phyloP scores from a whole-genome alignment of 2,329 filamentous ascomycete genomes.

The Sclerotinia nivalis region DNA sequence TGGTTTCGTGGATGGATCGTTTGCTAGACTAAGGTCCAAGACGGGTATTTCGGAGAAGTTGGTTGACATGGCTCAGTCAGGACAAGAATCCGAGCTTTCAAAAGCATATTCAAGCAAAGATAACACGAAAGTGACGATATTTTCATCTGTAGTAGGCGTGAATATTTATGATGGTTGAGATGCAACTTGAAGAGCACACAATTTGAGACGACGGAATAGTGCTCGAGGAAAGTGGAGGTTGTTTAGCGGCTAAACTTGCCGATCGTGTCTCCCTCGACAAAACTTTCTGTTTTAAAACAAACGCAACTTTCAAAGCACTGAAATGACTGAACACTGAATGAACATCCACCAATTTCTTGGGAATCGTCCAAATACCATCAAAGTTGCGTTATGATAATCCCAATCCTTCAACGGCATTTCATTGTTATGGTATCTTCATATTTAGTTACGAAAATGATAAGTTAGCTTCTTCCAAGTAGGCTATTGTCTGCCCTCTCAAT shows the following conservation, averaged over 20 bases:
- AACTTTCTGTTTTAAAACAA: not conserved
- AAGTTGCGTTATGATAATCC: not conserved
- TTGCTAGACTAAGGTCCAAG: constrained; percentile 10
- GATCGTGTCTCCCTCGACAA: not conserved
- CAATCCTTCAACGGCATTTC: not conserved
- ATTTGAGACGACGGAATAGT: not conserved
- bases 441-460: too few relatives aligned
- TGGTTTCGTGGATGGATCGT: constrained; percentile 9
- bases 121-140: not conserved
- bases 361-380: not conserved
- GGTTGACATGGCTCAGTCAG: constrained; percentile 6
- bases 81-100: not conserved
- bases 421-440: not conserved
- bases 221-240: not conserved
- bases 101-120: not conserved
- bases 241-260: not conserved
- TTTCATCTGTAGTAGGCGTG: not conserved
- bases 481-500: not conserved
- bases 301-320: not conserved
- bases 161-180: not conserved
- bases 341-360: not conserved
- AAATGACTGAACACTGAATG: too few relatives aligned
- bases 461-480: not conserved
- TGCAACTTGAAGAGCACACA: not conserved
- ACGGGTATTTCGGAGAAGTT: constrained; percentile 20